Conservation (phyloP, 139 green algal genomes). For the Limnomonas spitsbergensis region DNA sequence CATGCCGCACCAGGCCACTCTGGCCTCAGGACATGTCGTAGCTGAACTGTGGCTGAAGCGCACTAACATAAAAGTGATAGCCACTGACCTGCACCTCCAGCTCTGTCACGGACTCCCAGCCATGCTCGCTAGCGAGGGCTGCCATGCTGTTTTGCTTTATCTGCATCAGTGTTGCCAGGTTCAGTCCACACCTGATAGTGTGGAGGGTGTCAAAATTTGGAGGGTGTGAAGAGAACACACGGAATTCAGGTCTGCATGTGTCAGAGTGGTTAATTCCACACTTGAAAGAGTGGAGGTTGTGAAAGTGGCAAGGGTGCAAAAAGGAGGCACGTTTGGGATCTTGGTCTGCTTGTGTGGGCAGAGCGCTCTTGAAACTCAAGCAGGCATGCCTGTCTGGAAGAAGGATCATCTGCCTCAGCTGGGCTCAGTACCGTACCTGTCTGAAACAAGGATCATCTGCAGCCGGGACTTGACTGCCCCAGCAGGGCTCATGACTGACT, state of each 20-base stretch:
- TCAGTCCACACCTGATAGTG: conserved; percentile 32
- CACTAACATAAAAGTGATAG: too few relatives aligned
- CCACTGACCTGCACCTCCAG: conserved; percentile 40
- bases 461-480: conserved; percentile 21
- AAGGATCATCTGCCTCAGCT: too few relatives aligned
- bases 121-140: conserved; percentile 27
- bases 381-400: too few relatives aligned
- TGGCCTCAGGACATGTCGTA: too few relatives aligned
- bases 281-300: too few relatives aligned
- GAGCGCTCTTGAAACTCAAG: too few relatives aligned
- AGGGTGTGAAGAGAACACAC: not conserved
- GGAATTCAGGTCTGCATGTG: not conserved
- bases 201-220: not conserved
- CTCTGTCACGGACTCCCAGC: conserved; percentile 16
- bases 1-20: too few relatives aligned
- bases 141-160: conserved; percentile 32
- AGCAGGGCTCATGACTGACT: not conserved
- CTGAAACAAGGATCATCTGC: conserved; percentile 41
- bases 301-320: too few relatives aligned
- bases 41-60: too few relatives aligned
- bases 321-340: too few relatives aligned
- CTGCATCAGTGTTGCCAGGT: conserved; percentile 27
- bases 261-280: not conserved
- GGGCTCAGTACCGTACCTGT: conserved; percentile 30
- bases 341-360: too few relatives aligned